A percentile compares a stretch with the other conserved stretches of the same genome.
Conservation (phyloP, 2,329 filamentous ascomycete species). For the Lecanicillium sp. region DNA sequence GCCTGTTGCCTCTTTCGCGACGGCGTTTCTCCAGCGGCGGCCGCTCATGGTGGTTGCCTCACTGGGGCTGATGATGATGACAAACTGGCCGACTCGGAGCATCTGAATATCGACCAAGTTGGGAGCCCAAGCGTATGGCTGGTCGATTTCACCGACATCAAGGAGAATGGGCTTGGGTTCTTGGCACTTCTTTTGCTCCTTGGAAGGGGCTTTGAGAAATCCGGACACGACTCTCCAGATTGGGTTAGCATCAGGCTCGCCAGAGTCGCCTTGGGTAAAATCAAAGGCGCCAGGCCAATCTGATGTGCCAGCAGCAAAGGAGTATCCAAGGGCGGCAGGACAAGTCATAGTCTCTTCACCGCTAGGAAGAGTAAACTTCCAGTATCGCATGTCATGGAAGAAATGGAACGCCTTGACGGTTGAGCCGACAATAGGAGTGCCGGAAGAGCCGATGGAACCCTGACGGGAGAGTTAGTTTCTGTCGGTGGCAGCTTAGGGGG, state of each 20-base stretch:
- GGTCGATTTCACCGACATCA: constrained; percentile 73
- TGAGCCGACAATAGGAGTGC: constrained; percentile 49
- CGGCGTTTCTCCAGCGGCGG: constrained; percentile 71
- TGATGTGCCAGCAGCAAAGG: constrained; percentile 85
- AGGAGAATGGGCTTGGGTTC: constrained; percentile 75
- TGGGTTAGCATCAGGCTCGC: constrained; percentile 59
- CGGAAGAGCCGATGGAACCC: constrained; percentile 37
- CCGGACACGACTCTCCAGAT: constrained; percentile 72
- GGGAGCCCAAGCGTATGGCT: constrained; percentile 79
- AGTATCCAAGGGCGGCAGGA: constrained; percentile 80
- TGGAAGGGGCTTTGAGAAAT: constrained; percentile 60
- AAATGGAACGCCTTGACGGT: constrained; percentile 76
- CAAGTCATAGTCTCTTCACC: constrained; percentile 66
- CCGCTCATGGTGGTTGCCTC: constrained; percentile 93
- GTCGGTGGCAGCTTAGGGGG: no score
- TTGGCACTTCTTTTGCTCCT: constrained; percentile 68
- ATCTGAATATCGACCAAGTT: constrained; percentile 88
- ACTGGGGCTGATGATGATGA: constrained; percentile 77
- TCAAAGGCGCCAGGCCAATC: constrained; percentile 89
- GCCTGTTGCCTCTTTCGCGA: constrained; percentile 42
- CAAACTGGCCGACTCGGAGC: constrained; percentile 73
- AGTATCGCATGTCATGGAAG: constrained; percentile 74
- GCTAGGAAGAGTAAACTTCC: constrained; percentile 65
- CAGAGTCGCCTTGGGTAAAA: constrained; percentile 79
- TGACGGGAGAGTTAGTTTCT: constrained; percentile 27